Evolutionary conservation across 2,329 filamentous ascomycete genomes (phyloP), one percentile per base, ranked within the genome.

Genomic region (Macrophomina tecta): DNA sequence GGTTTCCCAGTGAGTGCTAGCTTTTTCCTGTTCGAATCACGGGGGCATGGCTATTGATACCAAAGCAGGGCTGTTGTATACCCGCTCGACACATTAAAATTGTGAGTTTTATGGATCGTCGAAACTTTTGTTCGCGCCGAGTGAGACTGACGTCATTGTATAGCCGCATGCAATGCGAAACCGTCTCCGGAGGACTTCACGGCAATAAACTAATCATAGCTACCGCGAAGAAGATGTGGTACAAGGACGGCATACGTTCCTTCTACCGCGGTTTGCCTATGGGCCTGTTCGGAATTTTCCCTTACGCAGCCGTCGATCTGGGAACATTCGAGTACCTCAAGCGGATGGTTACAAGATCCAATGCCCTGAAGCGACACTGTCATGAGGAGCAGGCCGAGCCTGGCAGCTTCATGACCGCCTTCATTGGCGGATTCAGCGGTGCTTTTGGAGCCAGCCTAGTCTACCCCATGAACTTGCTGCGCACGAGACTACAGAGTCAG

Each of bases 241-340:
- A 85, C 48, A 87, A 89, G 68, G 91, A 92, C 67, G 92, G 92
- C 28, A 71, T 94, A 34, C 83, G 87, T 38, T 86, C 91, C 6
- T 94, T 93, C 69, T 99, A 98, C 78, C 92, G 94, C 64, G 95
- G 95, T 48, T 86, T 99, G 40, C 94, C 93, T 0, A 95, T 98
- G 87, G 95, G 95, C 16, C 85, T 99, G 4, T 82, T 97, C 61
- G 95, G 95, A 76, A 97, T 98, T 89, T 99, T 99, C 74, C 95
- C 95, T 0, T 99, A 98, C 78, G 94, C 93, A 49, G 95, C 95
- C 60, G 96, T 99, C 75, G 95, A 99, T 76, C 90, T 99, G 74
- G 93, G 92, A 70, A 97, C 93, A 0, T 99, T 98, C 75, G 95
- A 99, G 80, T 89, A 95, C 68, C 86, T 97, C 69, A 99, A 99